phyloP scores from a whole-genome alignment of 257 asterid genomes.

The Sherardia arvensis region DNA sequence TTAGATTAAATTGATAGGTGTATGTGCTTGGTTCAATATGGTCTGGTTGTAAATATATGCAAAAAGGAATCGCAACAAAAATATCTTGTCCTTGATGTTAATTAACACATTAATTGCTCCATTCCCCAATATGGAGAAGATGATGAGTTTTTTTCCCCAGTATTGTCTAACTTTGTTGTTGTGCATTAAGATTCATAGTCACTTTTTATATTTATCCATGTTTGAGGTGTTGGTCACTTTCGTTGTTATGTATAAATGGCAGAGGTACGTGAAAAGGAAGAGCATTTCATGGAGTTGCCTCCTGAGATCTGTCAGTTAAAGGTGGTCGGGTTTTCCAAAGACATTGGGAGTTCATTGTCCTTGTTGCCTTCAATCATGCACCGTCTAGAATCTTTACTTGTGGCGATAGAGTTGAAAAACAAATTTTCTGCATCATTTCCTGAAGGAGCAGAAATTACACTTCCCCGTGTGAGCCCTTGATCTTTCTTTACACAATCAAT shows the following conservation, averaged over 20 bases:
- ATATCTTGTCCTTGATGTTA: neutral
- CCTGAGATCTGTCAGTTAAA: conserved; percentile 93
- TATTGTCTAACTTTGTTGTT: neutral
- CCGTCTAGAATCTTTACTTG: conserved; percentile 83
- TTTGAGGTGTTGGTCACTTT: conserved; percentile 16
- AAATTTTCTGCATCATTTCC: conserved; percentile 67
- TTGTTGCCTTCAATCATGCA: conserved; percentile 87
- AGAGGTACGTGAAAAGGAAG: conserved; percentile 70
- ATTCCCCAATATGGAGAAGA: neutral
- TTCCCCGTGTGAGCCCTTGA: conserved; percentile 46
- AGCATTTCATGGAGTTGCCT: conserved; percentile 84
- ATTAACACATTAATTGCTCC: neutral
- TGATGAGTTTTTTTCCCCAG: neutral
- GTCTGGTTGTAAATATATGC: neutral
- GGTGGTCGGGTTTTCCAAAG: conserved; percentile 92
- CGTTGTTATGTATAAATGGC: conserved; percentile 17
- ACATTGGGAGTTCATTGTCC: conserved; percentile 87
- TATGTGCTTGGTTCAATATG: neutral
- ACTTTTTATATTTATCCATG: neutral
- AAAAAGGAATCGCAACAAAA: neutral
- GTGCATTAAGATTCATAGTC: neutral
- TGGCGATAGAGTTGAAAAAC: conserved; percentile 74
- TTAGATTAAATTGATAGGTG: neutral
- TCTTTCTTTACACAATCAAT: conserved; percentile 2
- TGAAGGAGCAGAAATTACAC: conserved; percentile 67